Percentiles rank a stretch among this genome's conserved stretches.
These are phyloP conservation scores for Colletotrichum tropicicola DNA, from an alignment of 2,329 filamentous ascomycete genomes.

Conservation along the genomic window DNA sequence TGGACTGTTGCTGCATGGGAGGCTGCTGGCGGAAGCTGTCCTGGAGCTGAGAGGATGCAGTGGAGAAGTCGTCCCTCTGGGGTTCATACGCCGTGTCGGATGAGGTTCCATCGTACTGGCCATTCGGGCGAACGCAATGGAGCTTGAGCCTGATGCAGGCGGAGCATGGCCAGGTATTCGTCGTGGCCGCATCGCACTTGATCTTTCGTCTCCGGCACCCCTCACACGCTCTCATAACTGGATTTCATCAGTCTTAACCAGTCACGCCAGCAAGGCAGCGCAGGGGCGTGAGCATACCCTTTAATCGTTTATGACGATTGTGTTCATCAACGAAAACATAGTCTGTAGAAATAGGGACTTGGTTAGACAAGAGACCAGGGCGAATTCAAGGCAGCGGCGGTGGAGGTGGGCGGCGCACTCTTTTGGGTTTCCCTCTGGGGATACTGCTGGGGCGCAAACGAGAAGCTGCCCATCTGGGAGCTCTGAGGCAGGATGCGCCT, in stretches of 20 bases:
- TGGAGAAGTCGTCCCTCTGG: slow-evolving; percentile 42
- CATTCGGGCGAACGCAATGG: slow-evolving; percentile 89
- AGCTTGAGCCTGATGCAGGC: slow-evolving; percentile 92
- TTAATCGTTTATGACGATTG: slow-evolving; percentile 95
- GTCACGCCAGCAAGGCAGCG: background rate
- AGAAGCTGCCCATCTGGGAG: slow-evolving; percentile 77
- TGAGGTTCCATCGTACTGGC: slow-evolving; percentile 73
- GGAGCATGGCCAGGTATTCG: slow-evolving; percentile 96
- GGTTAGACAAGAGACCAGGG: slow-evolving; percentile 38
- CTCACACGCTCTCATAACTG: slow-evolving; percentile 97
- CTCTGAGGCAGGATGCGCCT: slow-evolving; percentile 73
- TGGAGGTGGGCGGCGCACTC: slow-evolving; percentile 64
- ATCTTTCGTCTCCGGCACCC: slow-evolving; percentile 96
- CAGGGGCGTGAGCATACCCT: slow-evolving; percentile 67
- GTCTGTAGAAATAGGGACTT: slow-evolving; percentile 61
- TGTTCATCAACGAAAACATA: slow-evolving; percentile 99
- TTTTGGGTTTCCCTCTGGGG: slow-evolving; percentile 79
- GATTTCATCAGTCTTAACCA: slow-evolving; percentile 11
- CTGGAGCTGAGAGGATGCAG: slow-evolving; percentile 46
- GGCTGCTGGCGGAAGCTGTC: slow-evolving; percentile 62
- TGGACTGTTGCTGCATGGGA: slow-evolving; percentile 57
- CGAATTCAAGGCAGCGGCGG: background rate
- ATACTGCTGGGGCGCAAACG: slow-evolving; percentile 72
- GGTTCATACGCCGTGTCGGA: slow-evolving; percentile 57
- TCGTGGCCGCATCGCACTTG: slow-evolving; percentile 96